phyloP scores from a whole-genome alignment of 306 rosid genomes.

The Sindora glabra region DNA sequence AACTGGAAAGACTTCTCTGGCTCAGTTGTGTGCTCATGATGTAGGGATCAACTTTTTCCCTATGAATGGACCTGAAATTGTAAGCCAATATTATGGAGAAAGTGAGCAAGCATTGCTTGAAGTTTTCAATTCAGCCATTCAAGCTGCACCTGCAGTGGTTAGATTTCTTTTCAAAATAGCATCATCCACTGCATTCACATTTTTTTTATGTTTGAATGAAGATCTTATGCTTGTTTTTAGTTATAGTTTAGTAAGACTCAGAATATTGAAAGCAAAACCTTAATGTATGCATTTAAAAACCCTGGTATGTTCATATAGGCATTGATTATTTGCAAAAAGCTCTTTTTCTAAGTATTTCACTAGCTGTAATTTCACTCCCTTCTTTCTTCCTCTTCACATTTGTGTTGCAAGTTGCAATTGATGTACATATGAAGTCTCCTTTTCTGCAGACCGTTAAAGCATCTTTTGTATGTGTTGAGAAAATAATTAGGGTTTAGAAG shows the following conservation, averaged over 20 bases:
- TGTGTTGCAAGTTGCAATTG: background rate
- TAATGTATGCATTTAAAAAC: background rate
- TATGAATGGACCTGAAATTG: slow-evolving; percentile 79
- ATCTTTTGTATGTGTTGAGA: background rate
- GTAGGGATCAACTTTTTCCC: slow-evolving; percentile 63
- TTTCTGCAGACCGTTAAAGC: background rate
- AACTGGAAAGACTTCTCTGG: slow-evolving; percentile 90
- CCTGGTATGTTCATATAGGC: background rate
- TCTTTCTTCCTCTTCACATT: background rate
- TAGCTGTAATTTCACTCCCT: background rate
- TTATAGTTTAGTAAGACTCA: too few relatives aligned
- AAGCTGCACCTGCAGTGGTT: slow-evolving; percentile 89
- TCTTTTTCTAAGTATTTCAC: background rate
- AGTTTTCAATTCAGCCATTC: slow-evolving; percentile 63
- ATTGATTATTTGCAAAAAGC: background rate
- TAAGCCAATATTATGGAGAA: slow-evolving; percentile 73
- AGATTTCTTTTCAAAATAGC: slow-evolving; percentile 24
- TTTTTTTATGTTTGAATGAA: slow-evolving; percentile 8
- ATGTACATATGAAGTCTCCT: background rate
- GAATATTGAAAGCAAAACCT: too few relatives aligned
- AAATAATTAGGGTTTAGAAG: too few relatives aligned
- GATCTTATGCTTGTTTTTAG: background rate
- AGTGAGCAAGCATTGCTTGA: slow-evolving; percentile 66
- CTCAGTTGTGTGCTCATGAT: slow-evolving; percentile 59
- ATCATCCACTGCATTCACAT: slow-evolving; percentile 8